Percentiles rank a stretch among this genome's conserved stretches.
Conservation (phyloP, 2,329 filamentous ascomycete genomes). For the Fusarium transvaalense region DNA sequence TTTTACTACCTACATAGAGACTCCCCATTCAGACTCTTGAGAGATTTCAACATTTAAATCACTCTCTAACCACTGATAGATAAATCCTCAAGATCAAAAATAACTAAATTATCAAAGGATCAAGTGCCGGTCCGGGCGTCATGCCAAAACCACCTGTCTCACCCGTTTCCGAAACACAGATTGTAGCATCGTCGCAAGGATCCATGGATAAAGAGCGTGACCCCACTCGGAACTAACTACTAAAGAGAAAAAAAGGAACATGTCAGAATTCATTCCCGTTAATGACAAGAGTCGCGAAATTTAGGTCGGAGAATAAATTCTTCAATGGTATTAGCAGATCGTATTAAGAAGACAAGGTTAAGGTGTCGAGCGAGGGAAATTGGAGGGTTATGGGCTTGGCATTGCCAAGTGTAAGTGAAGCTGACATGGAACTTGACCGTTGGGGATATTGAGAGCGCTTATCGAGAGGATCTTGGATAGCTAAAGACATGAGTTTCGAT, state of each 20-base stretch:
- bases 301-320: not conserved
- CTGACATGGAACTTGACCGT: not conserved
- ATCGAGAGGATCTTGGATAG: not conserved
- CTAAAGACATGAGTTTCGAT: not conserved
- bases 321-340: constrained; percentile 2
- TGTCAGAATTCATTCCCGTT: not conserved
- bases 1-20: accelerated
- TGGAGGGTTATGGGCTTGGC: not conserved
- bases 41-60: too few species aligned
- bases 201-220: constrained; percentile 2
- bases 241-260: not conserved
- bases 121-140: constrained; percentile 15
- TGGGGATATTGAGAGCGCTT: too few species aligned
- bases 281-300: not conserved
- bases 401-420: too few species aligned
- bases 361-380: not conserved
- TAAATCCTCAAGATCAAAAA: not conserved
- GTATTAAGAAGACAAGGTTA: not conserved
- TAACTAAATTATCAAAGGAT: constrained; percentile 21
- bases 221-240: not conserved
- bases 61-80: too few species aligned
- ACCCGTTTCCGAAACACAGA: constrained; percentile 30
- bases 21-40: too few species aligned
- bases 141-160: constrained; percentile 27
- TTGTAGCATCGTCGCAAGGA: constrained; percentile 39